Evolutionary conservation across 2,329 filamentous ascomycete genomes (phyloP), one percentile per base, ranked within the genome.

Genomic region (Talaromyces sp.): DNA sequence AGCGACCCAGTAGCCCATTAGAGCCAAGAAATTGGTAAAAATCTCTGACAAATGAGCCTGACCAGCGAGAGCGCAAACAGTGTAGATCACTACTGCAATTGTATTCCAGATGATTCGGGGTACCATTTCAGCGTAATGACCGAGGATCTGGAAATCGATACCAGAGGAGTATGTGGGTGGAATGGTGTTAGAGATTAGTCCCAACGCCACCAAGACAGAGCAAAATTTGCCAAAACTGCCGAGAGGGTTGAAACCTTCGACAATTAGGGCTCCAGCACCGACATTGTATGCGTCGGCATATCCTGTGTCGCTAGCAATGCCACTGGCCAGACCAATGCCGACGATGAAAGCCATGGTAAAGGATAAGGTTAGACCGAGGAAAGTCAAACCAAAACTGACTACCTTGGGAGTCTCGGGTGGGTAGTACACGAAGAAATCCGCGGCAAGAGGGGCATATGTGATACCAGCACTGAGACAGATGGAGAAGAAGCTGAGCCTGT

Each of bases 1-100:
- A 15, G 83, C 83, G 17, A 89, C 82, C 87, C 87, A 90, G 74
- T 90, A 90, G 1, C 88, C 89, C 85, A 90, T 90, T 25, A 90
- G 77, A 0, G 87, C 86, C 5, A 90, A 80, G 73, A 90, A 90
- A 72, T 90, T 90, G 11, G 85, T 86, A 72, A 90, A 89, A 65
- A 90, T 89, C 31, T 82, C 82, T 0, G 86, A 84, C 1, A 91
- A 81, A 68, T 87, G 76, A 27, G 83, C 81, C 15, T 87, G 83
- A 0, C 89, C 88, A 0, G 83, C 88, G 17, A 90, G 80, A 0
- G 87, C 88, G 69, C 87, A 89, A 33, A 89, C 83, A 9, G 86
- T 86, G 71, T 87, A 88, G 52, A 90, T 84, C 45, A 90, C 75
- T 0, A 87, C 83, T 2, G 85, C 82, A 3, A 89, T 71, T 0